Evolutionary conservation across 2,329 filamentous ascomycete species (phyloP), one percentile per base, ranked within the genome.

Genomic region (Exserohilum turcica): DNA sequence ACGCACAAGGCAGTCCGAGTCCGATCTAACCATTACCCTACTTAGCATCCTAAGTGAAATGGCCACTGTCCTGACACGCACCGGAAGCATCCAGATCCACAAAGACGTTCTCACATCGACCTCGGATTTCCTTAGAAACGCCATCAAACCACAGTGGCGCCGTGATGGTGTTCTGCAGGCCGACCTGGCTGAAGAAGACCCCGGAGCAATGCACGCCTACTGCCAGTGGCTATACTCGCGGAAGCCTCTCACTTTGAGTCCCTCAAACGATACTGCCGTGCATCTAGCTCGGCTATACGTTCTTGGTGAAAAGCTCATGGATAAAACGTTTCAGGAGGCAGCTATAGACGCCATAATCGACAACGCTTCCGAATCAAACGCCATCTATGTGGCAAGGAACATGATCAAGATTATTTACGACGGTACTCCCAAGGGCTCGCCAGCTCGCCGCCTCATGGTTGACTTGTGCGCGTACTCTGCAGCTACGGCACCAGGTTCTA

Each of bases 131-230:
- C 19, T 49, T 5, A 19, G 29, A 15, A 36, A 21, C 5, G 46
- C 31, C 6, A 21, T 42, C 37, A 49, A 49, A 21, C 19, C 15
- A 5, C 31, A 54, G 2, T 52, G 43, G 42, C n/a, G 15, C 21
- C 3, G 37, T 32, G 16, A 43, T 42, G 4, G 5, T 15, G 28
- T 37, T 0, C 24, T 47, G 3, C 39, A 35, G 1, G 45, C 60
- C 13, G 35, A 43, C 3, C 27, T 65, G 9, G 27, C 44, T 1
- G 39, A 54, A 1, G 52, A 52, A 9, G 10, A 52, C 6, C 44
- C 42, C 0, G 21, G 16, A 1, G 16, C 15, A 2, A 59, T 63
- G 37, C 40, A 33, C 6, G 8, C 37, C 5, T 64, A 62, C 15
- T 18, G 28, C 43, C 33, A 28, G 5, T 54, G 46, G 46, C 12